Conservation (phyloP, 225 moss, liverwort and hornwort species). For the Straminergon stramineum region DNA sequence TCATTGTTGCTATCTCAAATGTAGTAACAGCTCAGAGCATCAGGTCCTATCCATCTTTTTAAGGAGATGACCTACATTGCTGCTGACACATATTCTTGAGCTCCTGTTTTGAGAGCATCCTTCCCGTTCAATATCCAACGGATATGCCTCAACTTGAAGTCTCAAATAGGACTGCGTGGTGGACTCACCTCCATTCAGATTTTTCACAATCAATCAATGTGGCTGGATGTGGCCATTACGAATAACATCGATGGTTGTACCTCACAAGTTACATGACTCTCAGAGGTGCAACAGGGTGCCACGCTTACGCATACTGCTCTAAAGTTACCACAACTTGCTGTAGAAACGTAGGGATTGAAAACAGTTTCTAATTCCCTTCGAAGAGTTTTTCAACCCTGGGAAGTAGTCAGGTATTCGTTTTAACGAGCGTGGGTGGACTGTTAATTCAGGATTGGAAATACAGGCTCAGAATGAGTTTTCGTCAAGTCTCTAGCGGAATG, state of each 20-base stretch:
- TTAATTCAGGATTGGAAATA: neutral
- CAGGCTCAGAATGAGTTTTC: neutral
- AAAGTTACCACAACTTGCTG: neutral
- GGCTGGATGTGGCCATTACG: neutral
- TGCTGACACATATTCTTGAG: neutral
- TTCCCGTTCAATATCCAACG: neutral
- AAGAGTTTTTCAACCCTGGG: neutral
- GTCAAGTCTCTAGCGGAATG: neutral
- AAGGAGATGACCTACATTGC: conserved; percentile 8
- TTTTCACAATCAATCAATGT: neutral
- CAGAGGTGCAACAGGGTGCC: neutral
- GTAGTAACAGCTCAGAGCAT: conserved; percentile 16
- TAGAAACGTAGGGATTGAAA: neutral
- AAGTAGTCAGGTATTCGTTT: neutral
- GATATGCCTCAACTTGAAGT: neutral
- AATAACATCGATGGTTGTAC: neutral
- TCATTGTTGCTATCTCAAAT: conserved; percentile 6
- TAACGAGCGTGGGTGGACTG: neutral
- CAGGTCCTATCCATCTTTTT: conserved; percentile 30
- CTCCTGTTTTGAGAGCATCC: neutral
- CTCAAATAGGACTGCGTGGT: neutral
- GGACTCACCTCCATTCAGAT: neutral
- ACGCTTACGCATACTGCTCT: neutral
- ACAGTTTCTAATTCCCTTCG: neutral
- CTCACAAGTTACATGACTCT: neutral